These are phyloP conservation scores for Aspergillus hancockii DNA, from an alignment of 495 filamentous ascomycete genomes.

Conservation along the genomic window DNA sequence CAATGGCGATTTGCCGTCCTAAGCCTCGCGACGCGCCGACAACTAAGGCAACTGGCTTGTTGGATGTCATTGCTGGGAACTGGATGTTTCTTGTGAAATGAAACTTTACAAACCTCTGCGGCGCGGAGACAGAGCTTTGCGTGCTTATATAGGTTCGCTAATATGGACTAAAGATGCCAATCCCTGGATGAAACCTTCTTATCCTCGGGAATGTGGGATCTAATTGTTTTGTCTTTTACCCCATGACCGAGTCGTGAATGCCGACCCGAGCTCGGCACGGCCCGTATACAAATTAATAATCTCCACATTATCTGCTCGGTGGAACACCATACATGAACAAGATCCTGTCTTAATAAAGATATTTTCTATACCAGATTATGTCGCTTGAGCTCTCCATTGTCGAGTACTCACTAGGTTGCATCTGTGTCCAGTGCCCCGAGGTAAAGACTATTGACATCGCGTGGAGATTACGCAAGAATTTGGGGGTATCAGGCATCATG, in stretches of 20 bases:
- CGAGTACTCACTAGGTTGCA: not conserved
- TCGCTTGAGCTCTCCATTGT: not conserved
- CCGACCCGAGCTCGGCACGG: conserved; percentile 17
- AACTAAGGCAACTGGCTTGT: conserved; percentile 61
- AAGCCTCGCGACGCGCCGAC: conserved; percentile 74
- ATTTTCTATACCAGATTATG: not conserved
- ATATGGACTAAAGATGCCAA: not conserved
- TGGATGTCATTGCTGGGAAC: conserved; percentile 21
- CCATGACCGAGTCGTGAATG: not conserved
- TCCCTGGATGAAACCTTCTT: not conserved
- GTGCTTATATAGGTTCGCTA: not conserved
- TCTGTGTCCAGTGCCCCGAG: not conserved
- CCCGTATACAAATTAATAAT: conserved; percentile 2
- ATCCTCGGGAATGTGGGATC: conserved; percentile 3
- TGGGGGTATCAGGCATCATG: too few species aligned
- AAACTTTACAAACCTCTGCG: not conserved
- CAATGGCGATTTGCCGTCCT: conserved; percentile 74
- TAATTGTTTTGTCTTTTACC: not conserved
- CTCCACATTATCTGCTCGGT: not conserved
- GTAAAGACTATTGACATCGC: too few species aligned
- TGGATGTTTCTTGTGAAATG: not conserved
- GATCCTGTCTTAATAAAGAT: not conserved
- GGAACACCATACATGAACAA: not conserved
- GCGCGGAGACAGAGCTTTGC: not conserved
- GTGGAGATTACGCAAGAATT: too few species aligned